Evolutionary conservation across 1,284 basidiomycete genomes (phyloP).

Genomic region (Athelia sp.): DNA sequence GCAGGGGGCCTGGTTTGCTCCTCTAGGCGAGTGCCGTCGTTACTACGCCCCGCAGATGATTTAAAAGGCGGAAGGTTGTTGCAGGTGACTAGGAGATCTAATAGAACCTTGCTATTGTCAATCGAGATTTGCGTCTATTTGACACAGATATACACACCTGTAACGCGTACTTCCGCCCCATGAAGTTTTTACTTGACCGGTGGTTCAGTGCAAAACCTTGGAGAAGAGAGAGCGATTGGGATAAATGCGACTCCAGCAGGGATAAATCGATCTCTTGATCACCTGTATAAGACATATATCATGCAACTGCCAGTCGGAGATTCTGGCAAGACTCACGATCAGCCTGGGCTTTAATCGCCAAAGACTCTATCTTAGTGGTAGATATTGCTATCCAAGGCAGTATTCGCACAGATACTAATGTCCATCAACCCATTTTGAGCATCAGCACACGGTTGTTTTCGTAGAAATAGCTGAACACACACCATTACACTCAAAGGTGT

Average conservation of each 20-base stretch:
- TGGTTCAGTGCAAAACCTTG: constrained; percentile 81
- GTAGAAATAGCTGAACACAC: constrained; percentile 17
- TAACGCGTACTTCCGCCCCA: constrained; percentile 64
- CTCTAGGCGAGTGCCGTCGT: constrained; percentile 13
- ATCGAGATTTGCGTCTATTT: constrained; percentile 1
- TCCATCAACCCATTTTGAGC: not conserved
- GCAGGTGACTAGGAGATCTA: constrained; percentile 66
- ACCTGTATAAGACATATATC: constrained; percentile 21
- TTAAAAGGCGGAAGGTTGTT: constrained; percentile 48
- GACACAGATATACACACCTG: constrained; percentile 50
- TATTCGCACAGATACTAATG: constrained; percentile 54
- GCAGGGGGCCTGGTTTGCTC: constrained; percentile 17
- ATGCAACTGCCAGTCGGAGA: constrained; percentile 7
- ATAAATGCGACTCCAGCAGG: constrained; percentile 42
- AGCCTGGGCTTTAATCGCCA: constrained; percentile 30
- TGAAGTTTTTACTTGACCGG: constrained; percentile 57
- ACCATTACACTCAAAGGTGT: constrained; percentile 77
- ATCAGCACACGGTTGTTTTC: constrained; percentile 5
- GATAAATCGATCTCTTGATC: constrained; percentile 39
- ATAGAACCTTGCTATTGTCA: constrained; percentile 41
- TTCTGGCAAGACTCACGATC: constrained; percentile 28
- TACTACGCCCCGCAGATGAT: constrained; percentile 11
- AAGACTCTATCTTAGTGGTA: constrained; percentile 34
- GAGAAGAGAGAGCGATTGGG: constrained; percentile 59
- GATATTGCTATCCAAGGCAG: constrained; percentile 47